Conservation (phyloP, 192 early-diverging fungal species). For the Lobosporangium transversale region DNA sequence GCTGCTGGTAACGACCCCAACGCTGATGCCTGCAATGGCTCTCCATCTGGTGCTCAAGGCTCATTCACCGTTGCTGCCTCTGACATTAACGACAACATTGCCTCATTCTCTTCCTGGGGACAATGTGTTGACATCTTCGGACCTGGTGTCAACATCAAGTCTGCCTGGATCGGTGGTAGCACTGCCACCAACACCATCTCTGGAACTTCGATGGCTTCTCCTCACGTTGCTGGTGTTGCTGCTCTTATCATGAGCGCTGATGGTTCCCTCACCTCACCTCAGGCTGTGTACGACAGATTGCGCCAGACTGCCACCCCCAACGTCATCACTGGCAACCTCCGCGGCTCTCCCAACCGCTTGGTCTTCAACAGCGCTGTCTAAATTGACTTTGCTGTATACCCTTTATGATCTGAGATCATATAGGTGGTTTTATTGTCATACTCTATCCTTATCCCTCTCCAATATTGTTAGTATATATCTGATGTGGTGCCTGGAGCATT, state of each 20-base stretch:
- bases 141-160: conserved; percentile 65
- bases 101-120: conserved; percentile 63
- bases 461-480: too few relatives aligned
- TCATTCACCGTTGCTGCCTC: conserved; percentile 60
- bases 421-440: background rate
- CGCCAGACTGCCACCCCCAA: conserved; percentile 1
- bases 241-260: conserved; percentile 58
- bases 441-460: background rate
- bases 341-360: conserved; percentile 29
- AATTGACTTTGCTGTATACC: background rate
- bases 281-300: conserved; percentile 28
- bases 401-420: background rate
- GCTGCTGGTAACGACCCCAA: conserved; percentile 68
- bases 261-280: conserved; percentile 7
- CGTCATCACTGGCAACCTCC: conserved; percentile 22
- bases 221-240: conserved; percentile 65
- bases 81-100: conserved; percentile 44
- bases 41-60: conserved; percentile 57
- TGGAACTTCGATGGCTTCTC: conserved; percentile 70
- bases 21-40: conserved; percentile 62
- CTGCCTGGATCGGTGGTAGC: conserved; percentile 45
- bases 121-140: conserved; percentile 70
- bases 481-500: too few relatives aligned
- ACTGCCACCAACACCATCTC: conserved; percentile 54
- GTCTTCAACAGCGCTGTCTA: conserved; percentile 44